Evolutionary conservation across 2,329 filamentous ascomycete genomes (phyloP), one percentile per base, ranked within the genome.

Genomic region (Ophiostoma sp.): DNA sequence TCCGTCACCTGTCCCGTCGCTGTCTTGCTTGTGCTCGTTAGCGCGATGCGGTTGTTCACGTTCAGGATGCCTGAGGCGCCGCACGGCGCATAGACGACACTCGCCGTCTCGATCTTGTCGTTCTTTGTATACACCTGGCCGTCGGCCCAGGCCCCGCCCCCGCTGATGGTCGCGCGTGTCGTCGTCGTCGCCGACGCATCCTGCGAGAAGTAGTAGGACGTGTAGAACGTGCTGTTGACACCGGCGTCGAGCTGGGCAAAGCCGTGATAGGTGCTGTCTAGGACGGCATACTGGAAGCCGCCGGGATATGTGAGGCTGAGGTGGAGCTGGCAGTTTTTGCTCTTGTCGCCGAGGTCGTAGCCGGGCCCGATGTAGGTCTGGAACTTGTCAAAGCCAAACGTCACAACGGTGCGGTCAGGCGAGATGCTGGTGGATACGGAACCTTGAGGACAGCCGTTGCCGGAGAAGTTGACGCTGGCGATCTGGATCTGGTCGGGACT

Each of bases 281-380:
- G 77, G 27, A 81, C 76, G 63, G 80, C 74, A 74, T 79, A 82
- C 74, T 81, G 80, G 76, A 81, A 82, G 69, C 80, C 80, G 52
- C 79, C 78, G 12, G 80, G 80, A 74, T 82, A 81, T 74, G 79
- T 77, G 69, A 82, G 77, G 74, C 76, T 79, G 69, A 81, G 72
- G 73, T 82, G 80, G 45, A 82, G 78, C 74, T 81, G 79, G 75
- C 80, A 82, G 77, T 81, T 81, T 78, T 82, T 82, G 73, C 76
- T 78, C 72, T 75, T 76, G 70, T 80, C 77, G 16, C 76, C 69
- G 2, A 73, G 71, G 67, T 69, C 69, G 64, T 76, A 78, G 64
- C 77, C 78, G n/a, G 79, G 79, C 2, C 80, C 80, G 69, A 81
- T 81, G 74, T 80, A 81, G 66, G 79, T 81, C 75, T 81, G 80